Conservation (phyloP, 2,329 filamentous ascomycete species). For the Xylariaceae sp. region DNA sequence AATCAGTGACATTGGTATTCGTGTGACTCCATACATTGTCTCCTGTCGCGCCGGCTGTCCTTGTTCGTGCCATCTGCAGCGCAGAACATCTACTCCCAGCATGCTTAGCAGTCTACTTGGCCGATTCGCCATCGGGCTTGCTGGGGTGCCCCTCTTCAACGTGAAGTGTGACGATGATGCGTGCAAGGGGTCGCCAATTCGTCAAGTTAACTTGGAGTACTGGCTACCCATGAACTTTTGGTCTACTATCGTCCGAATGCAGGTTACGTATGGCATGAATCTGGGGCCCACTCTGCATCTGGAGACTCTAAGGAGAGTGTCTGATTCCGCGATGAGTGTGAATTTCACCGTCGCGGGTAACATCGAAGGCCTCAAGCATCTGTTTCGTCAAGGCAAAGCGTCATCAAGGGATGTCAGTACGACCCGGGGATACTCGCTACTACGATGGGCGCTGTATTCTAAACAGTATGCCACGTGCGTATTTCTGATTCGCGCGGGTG, state of each 20-base stretch:
- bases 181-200: conserved; percentile 23
- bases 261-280: conserved; percentile 22
- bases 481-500: conserved; percentile 29
- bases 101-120: conserved; percentile 25
- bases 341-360: conserved; percentile 29
- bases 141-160: conserved; percentile 28
- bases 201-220: conserved; percentile 29
- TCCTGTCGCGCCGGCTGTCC: conserved; percentile 2
- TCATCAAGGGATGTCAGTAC: conserved; percentile 33
- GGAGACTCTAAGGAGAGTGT: conserved; percentile 28
- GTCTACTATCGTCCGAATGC: conserved; percentile 29
- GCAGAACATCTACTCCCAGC: conserved; percentile 20
- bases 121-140: conserved; percentile 28
- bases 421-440: conserved; percentile 29
- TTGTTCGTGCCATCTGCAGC: conserved; percentile 8
- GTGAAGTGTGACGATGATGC: conserved; percentile 22
- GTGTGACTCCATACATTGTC: background rate
- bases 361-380: conserved; percentile 30
- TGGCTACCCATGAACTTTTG: conserved; percentile 33
- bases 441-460: conserved; percentile 35
- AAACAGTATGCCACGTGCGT: conserved; percentile 31
- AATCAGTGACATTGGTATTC: conserved; percentile 11
- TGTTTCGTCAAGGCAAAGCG: conserved; percentile 30
- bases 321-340: conserved; percentile 30
- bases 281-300: conserved; percentile 27